Conservation (phyloP, 192 early-diverging fungal species). For the Funneliformis mosseae region DNA sequence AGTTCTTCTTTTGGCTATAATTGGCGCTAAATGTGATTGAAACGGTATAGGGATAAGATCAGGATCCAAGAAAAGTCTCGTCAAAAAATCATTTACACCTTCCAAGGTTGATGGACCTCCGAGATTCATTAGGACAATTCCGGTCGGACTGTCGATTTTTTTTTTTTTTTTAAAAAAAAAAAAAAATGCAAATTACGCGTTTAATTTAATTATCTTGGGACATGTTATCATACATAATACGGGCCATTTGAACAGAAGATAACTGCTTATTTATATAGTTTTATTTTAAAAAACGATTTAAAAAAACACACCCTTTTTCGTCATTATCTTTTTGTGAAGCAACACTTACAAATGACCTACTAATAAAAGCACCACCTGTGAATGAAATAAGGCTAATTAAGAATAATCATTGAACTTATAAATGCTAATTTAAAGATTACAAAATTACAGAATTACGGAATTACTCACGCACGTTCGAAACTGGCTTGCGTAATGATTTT, state of each 20-base stretch:
- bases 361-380: not conserved
- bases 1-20: slow-evolving; percentile 81
- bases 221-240: not conserved
- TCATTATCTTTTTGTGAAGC: not conserved
- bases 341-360: not conserved
- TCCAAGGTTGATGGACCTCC: slow-evolving; percentile 81
- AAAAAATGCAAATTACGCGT: no score
- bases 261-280: not conserved
- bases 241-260: not conserved
- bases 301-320: not conserved
- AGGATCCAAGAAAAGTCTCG: slow-evolving; percentile 84
- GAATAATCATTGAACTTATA: not conserved
- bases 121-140: slow-evolving; percentile 91
- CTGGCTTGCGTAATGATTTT: not conserved
- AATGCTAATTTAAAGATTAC: not conserved
- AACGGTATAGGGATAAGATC: slow-evolving; percentile 91
- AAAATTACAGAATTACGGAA: not conserved
- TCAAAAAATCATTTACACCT: slow-evolving; percentile 80
- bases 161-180: slow-evolving; percentile 1
- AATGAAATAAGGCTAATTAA: not conserved
- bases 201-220: no score
- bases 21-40: slow-evolving; percentile 69
- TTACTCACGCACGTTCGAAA: not conserved
- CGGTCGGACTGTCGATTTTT: slow-evolving; percentile 58
- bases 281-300: not conserved